Conservation (phyloP, 75 land plant genomes). For the Selaginella tamariscina region DNA sequence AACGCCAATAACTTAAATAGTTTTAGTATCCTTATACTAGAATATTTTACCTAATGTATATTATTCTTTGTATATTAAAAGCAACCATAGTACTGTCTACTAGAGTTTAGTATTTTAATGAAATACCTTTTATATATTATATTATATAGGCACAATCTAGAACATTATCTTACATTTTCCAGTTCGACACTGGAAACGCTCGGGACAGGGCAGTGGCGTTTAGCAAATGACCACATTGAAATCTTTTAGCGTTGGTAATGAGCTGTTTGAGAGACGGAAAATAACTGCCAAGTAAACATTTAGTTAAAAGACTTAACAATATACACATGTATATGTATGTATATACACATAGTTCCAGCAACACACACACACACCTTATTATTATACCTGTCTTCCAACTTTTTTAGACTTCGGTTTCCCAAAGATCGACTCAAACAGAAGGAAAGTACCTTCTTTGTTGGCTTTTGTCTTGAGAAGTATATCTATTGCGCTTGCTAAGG, state of each 20-base stretch:
- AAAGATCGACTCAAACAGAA: constrained; percentile 34
- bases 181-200: not conserved
- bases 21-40: not conserved
- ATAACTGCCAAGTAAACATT: not conserved
- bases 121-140: not conserved
- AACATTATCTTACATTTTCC: too few relatives aligned
- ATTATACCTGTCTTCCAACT: not conserved
- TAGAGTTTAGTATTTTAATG: not conserved
- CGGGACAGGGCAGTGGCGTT: constrained; percentile 44
- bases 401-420: not conserved
- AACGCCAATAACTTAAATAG: not conserved
- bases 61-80: not conserved
- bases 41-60: not conserved
- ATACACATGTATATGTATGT: too few relatives aligned
- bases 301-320: not conserved
- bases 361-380: not conserved
- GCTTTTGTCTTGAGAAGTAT: constrained; percentile 33
- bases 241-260: constrained; percentile 14
- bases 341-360: not conserved
- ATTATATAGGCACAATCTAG: too few relatives aligned
- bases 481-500: constrained; percentile 38
- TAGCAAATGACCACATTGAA: constrained; percentile 35
- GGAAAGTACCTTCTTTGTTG: constrained; percentile 24
- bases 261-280: not conserved
- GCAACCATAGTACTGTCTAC: not conserved